phyloP scores from a whole-genome alignment of 805 yeast species.

The Wickerhamiella sergipiensis region DNA sequence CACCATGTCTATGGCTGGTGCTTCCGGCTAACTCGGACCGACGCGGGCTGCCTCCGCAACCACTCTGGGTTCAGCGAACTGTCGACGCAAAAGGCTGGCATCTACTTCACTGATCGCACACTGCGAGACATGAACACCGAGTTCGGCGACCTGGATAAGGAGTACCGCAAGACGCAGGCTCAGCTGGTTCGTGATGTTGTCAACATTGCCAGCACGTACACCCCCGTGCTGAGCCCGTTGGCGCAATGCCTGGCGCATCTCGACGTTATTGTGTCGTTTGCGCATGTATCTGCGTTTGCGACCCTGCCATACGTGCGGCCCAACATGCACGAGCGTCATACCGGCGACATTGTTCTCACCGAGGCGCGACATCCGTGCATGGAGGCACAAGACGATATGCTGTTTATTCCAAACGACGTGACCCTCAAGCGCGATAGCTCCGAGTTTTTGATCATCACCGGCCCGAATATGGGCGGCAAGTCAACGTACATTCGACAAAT shows the following conservation, averaged over 20 bases:
- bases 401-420: slow-evolving; percentile 90
- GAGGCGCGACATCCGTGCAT: slow-evolving; percentile 92
- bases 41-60: slow-evolving; percentile 65
- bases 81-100: slow-evolving; percentile 91
- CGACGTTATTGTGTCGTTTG: slow-evolving; percentile 77
- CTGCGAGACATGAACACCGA: slow-evolving; percentile 48
- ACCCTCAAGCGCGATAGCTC: slow-evolving; percentile 38
- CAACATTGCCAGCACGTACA: slow-evolving; percentile 64
- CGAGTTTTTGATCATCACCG: slow-evolving; percentile 74
- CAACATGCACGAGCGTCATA: slow-evolving; percentile 40
- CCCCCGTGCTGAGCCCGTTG: slow-evolving; percentile 60
- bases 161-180: slow-evolving; percentile 63
- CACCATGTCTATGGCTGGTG: slow-evolving; percentile 91
- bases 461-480: slow-evolving; percentile 86
- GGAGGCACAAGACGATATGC: slow-evolving; percentile 80
- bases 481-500: slow-evolving; percentile 67
- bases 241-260: slow-evolving; percentile 52
- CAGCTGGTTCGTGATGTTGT: slow-evolving; percentile 74
- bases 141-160: slow-evolving; percentile 43
- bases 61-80: slow-evolving; percentile 53
- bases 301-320: slow-evolving; percentile 76
- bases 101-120: slow-evolving; percentile 66
- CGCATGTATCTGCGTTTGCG: slow-evolving; percentile 71
- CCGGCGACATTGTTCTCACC: slow-evolving; percentile 33
- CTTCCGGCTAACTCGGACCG: slow-evolving; percentile 77